These are phyloP conservation scores for Spizellomyces punctatus DNA, from an alignment of 192 early-diverging fungal species.

Conservation along the genomic window DNA sequence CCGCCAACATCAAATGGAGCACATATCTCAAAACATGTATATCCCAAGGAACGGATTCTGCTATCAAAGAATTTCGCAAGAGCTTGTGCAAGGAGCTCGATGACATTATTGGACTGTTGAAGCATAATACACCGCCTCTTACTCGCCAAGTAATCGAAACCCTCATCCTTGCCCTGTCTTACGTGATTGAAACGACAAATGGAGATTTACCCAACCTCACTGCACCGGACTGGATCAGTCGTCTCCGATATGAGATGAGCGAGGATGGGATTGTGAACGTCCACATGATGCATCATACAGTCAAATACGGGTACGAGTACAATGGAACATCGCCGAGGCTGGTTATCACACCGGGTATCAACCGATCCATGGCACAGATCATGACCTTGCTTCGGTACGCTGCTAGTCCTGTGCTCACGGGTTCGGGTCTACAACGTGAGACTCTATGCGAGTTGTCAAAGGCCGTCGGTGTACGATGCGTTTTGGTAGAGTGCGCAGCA, in stretches of 20 bases:
- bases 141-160: conserved; percentile 1
- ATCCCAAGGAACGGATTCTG: neutral
- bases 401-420: conserved; percentile 10
- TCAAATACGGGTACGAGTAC: conserved; percentile 35
- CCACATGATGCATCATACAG: conserved; percentile 17
- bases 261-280: conserved; percentile 6
- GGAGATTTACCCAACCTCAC: neutral
- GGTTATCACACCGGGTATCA: neutral
- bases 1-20: conserved; percentile 10
- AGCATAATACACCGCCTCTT: neutral
- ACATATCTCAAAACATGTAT: neutral
- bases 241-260: conserved; percentile 1
- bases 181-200: conserved; percentile 8
- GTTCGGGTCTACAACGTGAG: neutral
- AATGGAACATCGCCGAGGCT: conserved; percentile 11
- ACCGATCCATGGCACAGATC: conserved; percentile 8
- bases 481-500: neutral
- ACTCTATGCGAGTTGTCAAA: conserved; percentile 12
- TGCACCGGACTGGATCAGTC: neutral
- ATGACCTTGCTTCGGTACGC: conserved; percentile 6
- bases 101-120: neutral
- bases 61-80: conserved; percentile 4
- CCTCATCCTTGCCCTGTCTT: neutral
- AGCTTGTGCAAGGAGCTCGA: conserved; percentile 2
- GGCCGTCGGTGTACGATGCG: conserved; percentile 9